Evolutionary conservation across 768 basidiomycete species (phyloP).

Genomic region (Psilocybe cubensis): DNA sequence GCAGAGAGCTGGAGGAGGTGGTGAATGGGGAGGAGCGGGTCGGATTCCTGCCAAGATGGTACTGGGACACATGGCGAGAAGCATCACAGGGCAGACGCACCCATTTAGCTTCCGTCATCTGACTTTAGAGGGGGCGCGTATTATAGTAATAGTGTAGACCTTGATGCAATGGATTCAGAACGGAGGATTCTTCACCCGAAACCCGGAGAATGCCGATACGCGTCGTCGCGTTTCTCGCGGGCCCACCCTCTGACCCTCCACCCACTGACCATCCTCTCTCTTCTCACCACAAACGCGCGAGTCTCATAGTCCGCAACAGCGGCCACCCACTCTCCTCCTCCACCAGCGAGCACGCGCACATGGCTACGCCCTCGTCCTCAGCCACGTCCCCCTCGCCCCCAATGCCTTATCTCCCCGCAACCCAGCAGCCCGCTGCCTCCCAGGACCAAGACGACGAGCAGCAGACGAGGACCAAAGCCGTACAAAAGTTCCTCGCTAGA

Average conservation of each 20-base stretch:
- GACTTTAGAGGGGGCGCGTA: constrained; percentile 2
- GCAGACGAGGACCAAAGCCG: constrained; percentile 67
- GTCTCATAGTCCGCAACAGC: constrained; percentile 39
- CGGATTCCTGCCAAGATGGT: constrained; percentile 82
- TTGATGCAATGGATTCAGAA: constrained; percentile 26
- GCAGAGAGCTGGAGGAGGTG: constrained; percentile 57
- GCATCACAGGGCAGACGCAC: constrained; percentile 25
- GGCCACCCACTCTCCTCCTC: constrained; percentile 29
- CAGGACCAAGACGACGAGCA: constrained; percentile 45
- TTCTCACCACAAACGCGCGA: constrained; percentile 37
- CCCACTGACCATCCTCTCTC: constrained; percentile 28
- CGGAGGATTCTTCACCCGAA: constrained; percentile 39
- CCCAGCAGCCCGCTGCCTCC: constrained; percentile 39
- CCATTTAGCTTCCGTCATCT: no score
- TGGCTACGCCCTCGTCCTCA: constrained; percentile 83
- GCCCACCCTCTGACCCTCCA: no score
- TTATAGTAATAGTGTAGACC: constrained; percentile 19
- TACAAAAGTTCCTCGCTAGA: constrained; percentile 77
- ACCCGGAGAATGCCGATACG: constrained; percentile 55
- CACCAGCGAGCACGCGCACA: constrained; percentile 48
- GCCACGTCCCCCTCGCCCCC: constrained; percentile 84
- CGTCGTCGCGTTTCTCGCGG: constrained; percentile 53
- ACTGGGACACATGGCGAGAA: constrained; percentile 44
- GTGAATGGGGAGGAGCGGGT: constrained; percentile 69
- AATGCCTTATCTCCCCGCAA: constrained; percentile 56